Conservation (phyloP, 1,139 yeast genomes). For the Saccharomyces hybrid region DNA sequence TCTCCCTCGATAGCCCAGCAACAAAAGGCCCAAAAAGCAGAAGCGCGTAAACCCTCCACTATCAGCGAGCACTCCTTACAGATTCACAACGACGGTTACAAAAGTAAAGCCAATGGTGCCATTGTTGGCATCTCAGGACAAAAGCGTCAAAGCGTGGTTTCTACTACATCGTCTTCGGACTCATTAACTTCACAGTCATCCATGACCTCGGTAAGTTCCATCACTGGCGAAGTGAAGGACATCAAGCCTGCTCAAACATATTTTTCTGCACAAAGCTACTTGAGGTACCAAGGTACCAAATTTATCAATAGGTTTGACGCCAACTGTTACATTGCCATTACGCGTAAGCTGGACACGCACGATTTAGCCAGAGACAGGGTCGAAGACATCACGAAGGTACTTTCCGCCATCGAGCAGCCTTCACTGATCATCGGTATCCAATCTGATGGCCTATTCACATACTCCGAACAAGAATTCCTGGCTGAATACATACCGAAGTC, state of each 20-base stretch:
- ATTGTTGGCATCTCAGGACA: conserved; percentile 1
- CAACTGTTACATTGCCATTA: conserved; percentile 88
- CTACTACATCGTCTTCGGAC: conserved; percentile 17
- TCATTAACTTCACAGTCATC: conserved; percentile 26
- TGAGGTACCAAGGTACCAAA: conserved; percentile 88
- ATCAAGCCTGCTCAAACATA: conserved; percentile 65
- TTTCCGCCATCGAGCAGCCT: conserved; percentile 58
- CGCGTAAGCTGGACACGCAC: conserved; percentile 90
- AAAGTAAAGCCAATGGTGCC: conserved; percentile 7
- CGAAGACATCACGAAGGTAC: conserved; percentile 40
- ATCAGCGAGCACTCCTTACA: conserved; percentile 49
- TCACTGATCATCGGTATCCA: conserved; percentile 80
- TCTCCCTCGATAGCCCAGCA: conserved; percentile 39
- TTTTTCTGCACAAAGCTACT: conserved; percentile 90
- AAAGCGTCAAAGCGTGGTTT: conserved; percentile 13
- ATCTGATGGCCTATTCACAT: conserved; percentile 89
- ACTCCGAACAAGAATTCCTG: conserved; percentile 79
- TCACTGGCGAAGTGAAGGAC: conserved; percentile 17
- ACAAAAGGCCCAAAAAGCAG: conserved; percentile 12
- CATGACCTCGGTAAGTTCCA: conserved; percentile 20
- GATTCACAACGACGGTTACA: conserved; percentile 59
- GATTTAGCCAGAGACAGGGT: conserved; percentile 80
- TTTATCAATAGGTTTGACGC: conserved; percentile 89
- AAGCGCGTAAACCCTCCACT: conserved; percentile 30
- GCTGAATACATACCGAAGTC: conserved; percentile 72